Base-by-base conservation (phyloP, 1,284 basidiomycete species). In the Irpex sp. region DNA sequence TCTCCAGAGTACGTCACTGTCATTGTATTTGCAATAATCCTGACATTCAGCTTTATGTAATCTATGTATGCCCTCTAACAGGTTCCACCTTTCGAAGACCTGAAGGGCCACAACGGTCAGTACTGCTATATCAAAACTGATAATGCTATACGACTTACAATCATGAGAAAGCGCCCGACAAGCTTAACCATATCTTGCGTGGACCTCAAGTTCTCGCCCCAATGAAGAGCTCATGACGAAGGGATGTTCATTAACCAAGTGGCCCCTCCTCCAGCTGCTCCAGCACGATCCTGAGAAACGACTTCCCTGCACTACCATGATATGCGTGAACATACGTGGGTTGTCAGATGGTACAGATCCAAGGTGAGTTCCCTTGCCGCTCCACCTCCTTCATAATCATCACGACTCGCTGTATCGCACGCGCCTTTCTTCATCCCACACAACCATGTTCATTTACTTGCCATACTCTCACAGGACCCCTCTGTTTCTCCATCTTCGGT, bases 321-420 rank as follows among this genome's bases (percentile, higher is more conserved):
- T 33, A 97, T 98, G 35, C 81, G 90, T 46, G 79, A 79, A 7
- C 97, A 99, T 72, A 95, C 96, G 7, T 99, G 97, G 97, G 90
- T 99, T 66, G 81, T 92, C 65, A 93, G 88, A 74, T 89, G 96
- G 67, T 15, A 13, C 67, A 78, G 50, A 11, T 21, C 50, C n/a
- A 53, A 53, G 19, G 21, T 33, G 31, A 33, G 31, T 33, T 33
- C 50, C 13, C 21, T 19, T 15, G 21, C 50, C 21, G 50, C 50
- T 53, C 50, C 50, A 19, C 13, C 50, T 19, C 50, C 50, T 19
- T 26, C 50, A 53, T 53, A 19, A 55, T 36, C 53, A 17, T 21
- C 11, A 21, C 53, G 19, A 35, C 26, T 9, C 53, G 13, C 31
- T 17, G 15, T 55, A 15, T 33, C 53, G 11, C 31, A 33, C 17